Evolutionary conservation across 805 yeast species (phyloP), one percentile per base, ranked within the genome.

Genomic region (Dipodascus albidus): DNA sequence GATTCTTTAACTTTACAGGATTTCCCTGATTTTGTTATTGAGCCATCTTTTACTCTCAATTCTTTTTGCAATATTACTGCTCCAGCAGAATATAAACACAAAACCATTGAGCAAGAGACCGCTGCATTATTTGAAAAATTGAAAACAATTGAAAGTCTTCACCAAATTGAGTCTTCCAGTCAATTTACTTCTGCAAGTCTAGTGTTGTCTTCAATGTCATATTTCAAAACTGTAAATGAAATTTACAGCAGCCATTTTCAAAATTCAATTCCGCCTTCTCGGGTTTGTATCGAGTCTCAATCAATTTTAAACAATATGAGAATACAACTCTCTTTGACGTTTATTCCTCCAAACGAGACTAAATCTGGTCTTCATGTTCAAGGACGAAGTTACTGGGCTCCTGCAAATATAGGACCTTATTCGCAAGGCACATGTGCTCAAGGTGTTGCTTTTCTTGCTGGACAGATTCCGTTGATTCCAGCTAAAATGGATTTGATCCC

Each of bases 331-430:
- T 52, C 38, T 38, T 53, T 4, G 27, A 21, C 42, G 14, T 15
- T 20, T 54, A 4, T 52, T 50, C 2, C 42, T 15, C 3, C 27
- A 6, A 3, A 55, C 1, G 38, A 52, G 1, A 52, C 51, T 17
- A 48, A 23, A 0, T 70, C 69, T 27, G 96, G 98, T 0, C 70
- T 91, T 15, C 98, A 93, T 63, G 88, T 93, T 6, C 91, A 93
- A 61, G 89, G 97, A 1, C 75, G 90, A 55, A 89, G 97, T 44
- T 90, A 86, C 65, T 93, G 99, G 99, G 98, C 97, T 0, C 99
- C 99, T 0, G 91, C 96, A 38, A 93, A 93, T 60, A 93, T 93
- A 49, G 99, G 99, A 0, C 99, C 99, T 0, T 93, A 93, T 64
- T 91, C 99, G 0, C 99, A 93, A 67, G 78, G 90, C 0, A 79